phyloP scores from a whole-genome alignment of 2,329 filamentous ascomycete genomes.

The Aureobasidium sp. region DNA sequence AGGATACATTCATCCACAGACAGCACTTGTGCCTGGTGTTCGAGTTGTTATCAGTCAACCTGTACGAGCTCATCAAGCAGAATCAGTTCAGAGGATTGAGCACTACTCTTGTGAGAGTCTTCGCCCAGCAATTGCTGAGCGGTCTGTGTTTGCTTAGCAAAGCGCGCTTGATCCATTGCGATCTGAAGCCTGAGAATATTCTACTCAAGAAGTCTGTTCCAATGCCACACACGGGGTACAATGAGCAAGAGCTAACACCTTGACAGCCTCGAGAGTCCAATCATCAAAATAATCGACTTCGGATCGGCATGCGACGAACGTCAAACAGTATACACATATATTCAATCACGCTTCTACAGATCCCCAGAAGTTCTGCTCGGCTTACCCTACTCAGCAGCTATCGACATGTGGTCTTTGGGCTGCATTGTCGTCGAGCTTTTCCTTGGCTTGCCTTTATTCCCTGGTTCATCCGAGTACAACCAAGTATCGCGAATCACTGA shows the following conservation, averaged over 20 bases:
- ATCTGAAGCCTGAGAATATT: constrained; percentile 97
- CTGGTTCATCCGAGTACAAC: constrained; percentile 97
- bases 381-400: constrained; percentile 92
- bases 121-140: constrained; percentile 92
- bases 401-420: constrained; percentile 99
- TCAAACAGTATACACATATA: constrained; percentile 98
- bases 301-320: constrained; percentile 96
- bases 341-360: constrained; percentile 95
- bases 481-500: constrained; percentile 95
- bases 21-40: constrained; percentile 97
- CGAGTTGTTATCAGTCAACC: constrained; percentile 89
- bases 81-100: constrained; percentile 97
- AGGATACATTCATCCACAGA: constrained; percentile 96
- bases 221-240: background rate
- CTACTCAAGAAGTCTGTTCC: constrained; percentile 73
- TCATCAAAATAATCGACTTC: constrained; percentile 99
- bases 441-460: constrained; percentile 86
- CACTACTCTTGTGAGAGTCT: constrained; percentile 92
- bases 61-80: constrained; percentile 98
- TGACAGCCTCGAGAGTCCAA: constrained; percentile 77
- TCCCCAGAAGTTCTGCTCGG: constrained; percentile 95
- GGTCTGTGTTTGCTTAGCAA: constrained; percentile 90
- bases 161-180: constrained; percentile 93
- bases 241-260: background rate
- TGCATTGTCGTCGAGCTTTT: constrained; percentile 98